A percentile compares a stretch with the other conserved stretches of the same genome.
phyloP scores from a whole-genome alignment of 495 filamentous ascomycete species.

The Penicillium argentinense region DNA sequence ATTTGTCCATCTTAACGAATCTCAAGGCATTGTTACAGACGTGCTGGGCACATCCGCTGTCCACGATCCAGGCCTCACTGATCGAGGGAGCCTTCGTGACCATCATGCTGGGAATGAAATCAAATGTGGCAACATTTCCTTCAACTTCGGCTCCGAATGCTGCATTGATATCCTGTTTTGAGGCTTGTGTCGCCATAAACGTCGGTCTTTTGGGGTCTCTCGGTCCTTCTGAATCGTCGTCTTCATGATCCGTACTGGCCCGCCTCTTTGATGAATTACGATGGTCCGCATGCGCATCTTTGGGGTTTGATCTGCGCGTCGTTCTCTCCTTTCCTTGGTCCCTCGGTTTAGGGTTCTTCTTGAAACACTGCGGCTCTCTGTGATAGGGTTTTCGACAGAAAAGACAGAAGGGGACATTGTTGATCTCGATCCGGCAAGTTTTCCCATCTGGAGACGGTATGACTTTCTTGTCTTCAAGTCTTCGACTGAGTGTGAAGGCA shows the following conservation, averaged over 20 bases:
- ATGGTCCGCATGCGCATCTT: conserved; percentile 2
- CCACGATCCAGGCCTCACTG: conserved; percentile 14
- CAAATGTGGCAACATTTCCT: conserved; percentile 10
- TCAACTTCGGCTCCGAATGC: conserved; percentile 12
- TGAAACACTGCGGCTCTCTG: conserved; percentile 8
- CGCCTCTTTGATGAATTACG: conserved; percentile 10
- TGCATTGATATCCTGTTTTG: conserved; percentile 8
- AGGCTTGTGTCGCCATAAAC: conserved; percentile 12
- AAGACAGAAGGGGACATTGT: conserved; percentile 9
- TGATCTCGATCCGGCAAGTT: conserved; percentile 15
- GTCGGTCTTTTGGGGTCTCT: conserved; percentile 12
- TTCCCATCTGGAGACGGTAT: conserved; percentile 9
- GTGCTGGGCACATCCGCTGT: conserved; percentile 15
- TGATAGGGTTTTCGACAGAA: conserved; percentile 17
- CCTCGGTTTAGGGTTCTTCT: conserved; percentile 10
- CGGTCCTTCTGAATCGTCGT: conserved; percentile 2
- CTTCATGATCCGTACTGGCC: conserved; percentile 13
- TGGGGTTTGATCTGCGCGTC: conserved; percentile 3
- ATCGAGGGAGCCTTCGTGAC: conserved; percentile 9
- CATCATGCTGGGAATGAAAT: conserved; percentile 9
- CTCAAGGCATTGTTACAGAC: conserved; percentile 13
- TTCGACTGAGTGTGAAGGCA: conserved; percentile 6
- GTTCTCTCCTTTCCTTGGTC: neutral
- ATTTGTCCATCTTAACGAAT: conserved; percentile 11
- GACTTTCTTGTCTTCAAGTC: conserved; percentile 6